A percentile compares a stretch with the other conserved stretches of the same genome.
These are phyloP conservation scores for Pseudofabraea citricarpa DNA, from an alignment of 2,329 filamentous ascomycete genomes.

Conservation along the genomic window DNA sequence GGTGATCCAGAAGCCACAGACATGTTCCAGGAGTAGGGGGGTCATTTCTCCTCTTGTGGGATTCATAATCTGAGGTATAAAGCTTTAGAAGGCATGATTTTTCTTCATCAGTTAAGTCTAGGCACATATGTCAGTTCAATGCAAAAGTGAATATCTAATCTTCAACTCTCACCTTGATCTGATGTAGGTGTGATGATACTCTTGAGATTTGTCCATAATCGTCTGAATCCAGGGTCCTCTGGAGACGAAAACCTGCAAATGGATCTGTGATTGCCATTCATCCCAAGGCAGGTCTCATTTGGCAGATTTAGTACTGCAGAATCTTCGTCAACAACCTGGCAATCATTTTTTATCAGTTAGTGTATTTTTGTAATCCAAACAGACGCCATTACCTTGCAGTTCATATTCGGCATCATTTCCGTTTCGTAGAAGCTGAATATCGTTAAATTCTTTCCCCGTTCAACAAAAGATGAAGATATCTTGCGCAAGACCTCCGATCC, in stretches of 20 bases:
- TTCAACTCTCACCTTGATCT: background rate
- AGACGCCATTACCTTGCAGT: background rate
- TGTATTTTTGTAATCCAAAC: no score
- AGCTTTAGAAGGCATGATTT: background rate
- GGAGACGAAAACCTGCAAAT: background rate
- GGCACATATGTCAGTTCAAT: background rate
- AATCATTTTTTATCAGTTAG: no score
- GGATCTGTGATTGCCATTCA: background rate
- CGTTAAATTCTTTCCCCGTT: background rate
- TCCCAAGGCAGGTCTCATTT: background rate
- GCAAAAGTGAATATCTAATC: background rate
- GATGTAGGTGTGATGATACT: background rate
- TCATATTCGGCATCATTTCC: background rate
- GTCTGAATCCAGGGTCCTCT: background rate
- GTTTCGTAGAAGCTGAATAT: slow-evolving; percentile 1
- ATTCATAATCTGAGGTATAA: slow-evolving; percentile 22
- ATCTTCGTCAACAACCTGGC: background rate
- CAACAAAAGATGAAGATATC: background rate
- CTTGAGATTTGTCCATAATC: background rate
- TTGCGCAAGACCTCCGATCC: background rate
- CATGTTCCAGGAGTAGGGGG: slow-evolving; percentile 25
- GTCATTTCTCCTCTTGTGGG: slow-evolving; percentile 26
- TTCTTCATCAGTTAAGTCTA: background rate
- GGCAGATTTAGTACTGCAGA: background rate
- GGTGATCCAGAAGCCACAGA: slow-evolving; percentile 29